Evolutionary conservation across 1,139 yeast genomes (phyloP), one percentile per base, ranked within the genome.

Genomic region (Debaryomycetaceae sp.): DNA sequence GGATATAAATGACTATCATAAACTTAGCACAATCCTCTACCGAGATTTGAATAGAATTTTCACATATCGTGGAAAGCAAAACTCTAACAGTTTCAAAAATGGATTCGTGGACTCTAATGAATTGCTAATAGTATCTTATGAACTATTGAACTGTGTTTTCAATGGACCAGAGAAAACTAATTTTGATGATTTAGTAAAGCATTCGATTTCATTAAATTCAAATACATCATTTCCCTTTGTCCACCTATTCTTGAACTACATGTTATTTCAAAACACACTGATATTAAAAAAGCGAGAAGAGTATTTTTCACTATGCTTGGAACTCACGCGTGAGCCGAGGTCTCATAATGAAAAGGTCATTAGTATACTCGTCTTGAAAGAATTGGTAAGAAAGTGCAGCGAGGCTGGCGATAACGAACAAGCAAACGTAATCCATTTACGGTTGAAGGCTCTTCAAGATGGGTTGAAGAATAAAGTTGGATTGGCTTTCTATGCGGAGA

Each of bases 371-470:
- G 52, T 63, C 6, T 55, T 65, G 42, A 54, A 52, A 37, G 49
- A 56, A 24, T 50, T 60, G 42, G 43, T 50, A 3, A 43, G 39
- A 37, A 49, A 54, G 33, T 56, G 59, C 40, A 49, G 50, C 37
- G 48, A 46, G 7, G 42, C 45, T 8, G 67, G 67, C 1, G 62
- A 62, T 33, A 49, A 49, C 31, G 65, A 61, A 38, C 56, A 58
- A 42, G 60, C 59, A 5, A 51, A 49, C 27, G 51, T 63, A 55
- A 59, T 59, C 0, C 58, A 59, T 36, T 50, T 62, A 24, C 66
- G 63, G 46, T 42, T 60, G 24, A 53, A 57, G 40, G 53, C 50
- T 40, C 48, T 55, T 24, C 37, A 43, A 27, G 54, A 56, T 24
- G 35, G 47, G 6, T 47, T 61, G 20, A 40, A 39, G 1, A 48